Percentiles rank a stretch among this genome's conserved stretches.
Conservation (phyloP, 2,329 filamentous ascomycete genomes). For the Lachnellula willkommii region DNA sequence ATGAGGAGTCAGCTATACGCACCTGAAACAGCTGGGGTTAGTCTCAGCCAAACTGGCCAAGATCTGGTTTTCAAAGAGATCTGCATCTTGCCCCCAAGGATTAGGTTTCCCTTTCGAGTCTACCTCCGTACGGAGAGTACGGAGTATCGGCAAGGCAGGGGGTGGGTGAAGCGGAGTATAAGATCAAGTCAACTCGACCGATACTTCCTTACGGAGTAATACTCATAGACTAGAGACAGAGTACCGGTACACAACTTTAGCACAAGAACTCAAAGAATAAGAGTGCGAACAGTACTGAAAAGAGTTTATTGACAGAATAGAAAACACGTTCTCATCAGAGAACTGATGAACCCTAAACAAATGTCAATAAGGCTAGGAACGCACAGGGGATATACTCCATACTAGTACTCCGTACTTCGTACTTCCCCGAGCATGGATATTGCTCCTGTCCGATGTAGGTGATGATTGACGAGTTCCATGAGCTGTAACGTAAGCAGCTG, state of each 20-base stretch:
- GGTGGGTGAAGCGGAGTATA: background rate
- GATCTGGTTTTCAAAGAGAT: background rate
- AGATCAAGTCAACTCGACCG: background rate
- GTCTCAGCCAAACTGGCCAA: conserved; percentile 2
- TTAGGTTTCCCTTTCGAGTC: background rate
- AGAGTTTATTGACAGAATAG: too few relatives aligned
- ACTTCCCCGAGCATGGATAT: background rate
- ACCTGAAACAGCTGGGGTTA: conserved; percentile 15
- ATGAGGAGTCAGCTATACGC: background rate
- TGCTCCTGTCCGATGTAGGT: background rate
- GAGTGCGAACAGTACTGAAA: too few relatives aligned
- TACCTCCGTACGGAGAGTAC: background rate
- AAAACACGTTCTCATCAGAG: too few relatives aligned
- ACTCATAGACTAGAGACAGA: background rate
- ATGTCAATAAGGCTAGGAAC: too few relatives aligned
- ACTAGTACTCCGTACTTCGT: too few relatives aligned
- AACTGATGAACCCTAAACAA: too few relatives aligned
- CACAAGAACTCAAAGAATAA: too few relatives aligned
- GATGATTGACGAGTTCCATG: background rate
- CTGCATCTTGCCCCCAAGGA: background rate
- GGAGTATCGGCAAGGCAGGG: background rate
- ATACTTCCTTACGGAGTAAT: background rate
- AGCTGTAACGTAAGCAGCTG: too few relatives aligned
- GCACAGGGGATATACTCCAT: too few relatives aligned
- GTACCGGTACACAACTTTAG: background rate